Conservation (phyloP, 1,284 basidiomycete species). For the Heliocybe sulcata region DNA sequence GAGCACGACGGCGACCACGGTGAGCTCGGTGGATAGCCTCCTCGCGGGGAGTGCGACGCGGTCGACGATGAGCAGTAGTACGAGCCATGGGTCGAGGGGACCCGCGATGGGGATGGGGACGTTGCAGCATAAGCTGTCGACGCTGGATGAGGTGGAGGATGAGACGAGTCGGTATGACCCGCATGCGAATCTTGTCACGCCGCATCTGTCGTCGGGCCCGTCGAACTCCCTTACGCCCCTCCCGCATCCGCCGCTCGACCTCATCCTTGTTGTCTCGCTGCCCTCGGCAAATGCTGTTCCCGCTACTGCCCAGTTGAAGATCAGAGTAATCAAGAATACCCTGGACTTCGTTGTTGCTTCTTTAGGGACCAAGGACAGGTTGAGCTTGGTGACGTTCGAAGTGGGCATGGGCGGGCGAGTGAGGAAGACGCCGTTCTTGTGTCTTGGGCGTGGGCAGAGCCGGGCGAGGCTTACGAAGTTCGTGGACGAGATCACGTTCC, state of each 20-base stretch:
- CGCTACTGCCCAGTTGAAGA: conserved; percentile 76
- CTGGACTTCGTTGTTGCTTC: conserved; percentile 80
- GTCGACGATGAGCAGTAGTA: conserved; percentile 62
- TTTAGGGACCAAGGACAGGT: conserved; percentile 67
- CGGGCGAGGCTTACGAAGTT: conserved; percentile 68
- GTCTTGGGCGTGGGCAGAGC: conserved; percentile 62
- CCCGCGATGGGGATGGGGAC: neutral
- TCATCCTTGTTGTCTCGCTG: conserved; percentile 87
- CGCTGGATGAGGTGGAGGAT: conserved; percentile 62
- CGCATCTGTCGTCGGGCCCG: conserved; percentile 67
- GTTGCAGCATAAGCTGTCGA: conserved; percentile 43
- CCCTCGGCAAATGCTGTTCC: conserved; percentile 68
- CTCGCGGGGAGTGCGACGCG: conserved; percentile 54
- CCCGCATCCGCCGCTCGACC: conserved; percentile 82
- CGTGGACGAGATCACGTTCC: conserved; percentile 59
- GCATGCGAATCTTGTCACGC: conserved; percentile 57
- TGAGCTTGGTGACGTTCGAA: conserved; percentile 87
- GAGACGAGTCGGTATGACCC: conserved; percentile 46
- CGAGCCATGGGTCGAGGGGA: conserved; percentile 47
- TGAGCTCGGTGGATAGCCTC: conserved; percentile 64
- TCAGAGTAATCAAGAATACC: conserved; percentile 78
- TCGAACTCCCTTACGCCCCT: conserved; percentile 75
- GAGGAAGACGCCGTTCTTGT: conserved; percentile 85
- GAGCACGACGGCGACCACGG: conserved; percentile 55
- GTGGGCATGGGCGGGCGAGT: conserved; percentile 74